A percentile compares a stretch with the other conserved stretches of the same genome.
Conservation (phyloP, 2,329 filamentous ascomycete genomes). For the Onygena corvina region DNA sequence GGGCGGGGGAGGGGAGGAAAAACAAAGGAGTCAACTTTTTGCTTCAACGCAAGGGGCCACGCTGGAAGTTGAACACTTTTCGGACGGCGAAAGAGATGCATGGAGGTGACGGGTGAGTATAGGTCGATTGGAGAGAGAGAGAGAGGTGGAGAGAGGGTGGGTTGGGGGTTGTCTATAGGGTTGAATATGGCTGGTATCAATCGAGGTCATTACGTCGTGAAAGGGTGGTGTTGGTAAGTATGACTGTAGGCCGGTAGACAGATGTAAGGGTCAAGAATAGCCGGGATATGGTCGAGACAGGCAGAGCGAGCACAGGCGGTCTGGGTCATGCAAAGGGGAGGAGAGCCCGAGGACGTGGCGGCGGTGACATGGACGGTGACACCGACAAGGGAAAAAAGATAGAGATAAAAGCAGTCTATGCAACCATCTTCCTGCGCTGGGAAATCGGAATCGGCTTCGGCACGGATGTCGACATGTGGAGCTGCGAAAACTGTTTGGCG, state of each 20-base stretch:
- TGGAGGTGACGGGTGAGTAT: not conserved
- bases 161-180: not conserved
- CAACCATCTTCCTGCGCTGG: constrained; percentile 12
- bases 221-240: not conserved
- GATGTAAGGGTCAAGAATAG: too few species aligned
- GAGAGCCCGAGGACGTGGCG: not conserved
- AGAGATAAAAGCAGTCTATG: not conserved
- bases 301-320: not conserved
- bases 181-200: constrained; percentile 6
- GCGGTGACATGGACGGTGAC: not conserved
- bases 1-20: not conserved
- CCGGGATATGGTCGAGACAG: not conserved
- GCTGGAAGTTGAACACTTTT: not conserved
- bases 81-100: not conserved
- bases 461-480: not conserved
- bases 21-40: not conserved
- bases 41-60: not conserved
- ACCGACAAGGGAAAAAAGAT: not conserved
- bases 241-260: too few species aligned
- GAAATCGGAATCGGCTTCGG: constrained; percentile 17
- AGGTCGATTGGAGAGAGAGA: not conserved
- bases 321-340: not conserved
- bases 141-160: not conserved
- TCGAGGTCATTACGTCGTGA: constrained; percentile 2
- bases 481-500: not conserved